A percentile compares a stretch with the other conserved stretches of the same genome.
phyloP scores from a whole-genome alignment of 257 asterid genomes.

The Leonotis leonurus region DNA sequence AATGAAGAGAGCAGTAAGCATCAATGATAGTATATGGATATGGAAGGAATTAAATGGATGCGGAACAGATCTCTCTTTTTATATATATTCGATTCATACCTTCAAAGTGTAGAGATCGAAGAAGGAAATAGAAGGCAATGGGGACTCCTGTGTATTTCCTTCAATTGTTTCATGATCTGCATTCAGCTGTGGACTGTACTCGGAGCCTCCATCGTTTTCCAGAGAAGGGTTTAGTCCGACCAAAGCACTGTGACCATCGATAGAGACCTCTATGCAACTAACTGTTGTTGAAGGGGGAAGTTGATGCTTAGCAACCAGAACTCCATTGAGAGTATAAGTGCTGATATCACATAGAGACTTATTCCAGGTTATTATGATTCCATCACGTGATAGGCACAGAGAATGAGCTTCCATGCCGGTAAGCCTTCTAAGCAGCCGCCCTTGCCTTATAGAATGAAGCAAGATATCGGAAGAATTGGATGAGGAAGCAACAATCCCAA shows the following conservation, averaged over 20 bases:
- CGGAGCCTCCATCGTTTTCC: constrained; percentile 46
- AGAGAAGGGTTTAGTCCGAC: constrained; percentile 66
- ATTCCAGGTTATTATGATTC: constrained; percentile 72
- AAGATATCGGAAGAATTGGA: constrained; percentile 70
- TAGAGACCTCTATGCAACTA: constrained; percentile 84
- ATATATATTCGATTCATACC: constrained; percentile 31
- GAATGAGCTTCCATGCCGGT: constrained; percentile 76
- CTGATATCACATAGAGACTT: constrained; percentile 42
- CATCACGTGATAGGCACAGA: constrained; percentile 75
- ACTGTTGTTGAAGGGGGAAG: constrained; percentile 58
- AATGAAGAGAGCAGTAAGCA: constrained; percentile 9
- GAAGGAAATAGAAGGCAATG: constrained; percentile 81
- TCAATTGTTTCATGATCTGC: constrained; percentile 37
- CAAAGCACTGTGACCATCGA: constrained; percentile 70
- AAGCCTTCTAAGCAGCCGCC: constrained; percentile 73
- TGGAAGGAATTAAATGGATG: neutral
- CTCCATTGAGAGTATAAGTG: constrained; percentile 77
- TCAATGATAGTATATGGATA: constrained; percentile 3
- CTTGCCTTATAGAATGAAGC: constrained; percentile 82
- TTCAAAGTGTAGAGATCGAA: constrained; percentile 66
- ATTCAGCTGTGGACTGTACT: constrained; percentile 18
- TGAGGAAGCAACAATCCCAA: constrained; percentile 89
- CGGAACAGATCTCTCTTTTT: neutral
- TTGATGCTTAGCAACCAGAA: constrained; percentile 46
- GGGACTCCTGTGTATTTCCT: constrained; percentile 39